phyloP scores from a whole-genome alignment of 2,329 filamentous ascomycete genomes.

The Fusarium globosum region DNA sequence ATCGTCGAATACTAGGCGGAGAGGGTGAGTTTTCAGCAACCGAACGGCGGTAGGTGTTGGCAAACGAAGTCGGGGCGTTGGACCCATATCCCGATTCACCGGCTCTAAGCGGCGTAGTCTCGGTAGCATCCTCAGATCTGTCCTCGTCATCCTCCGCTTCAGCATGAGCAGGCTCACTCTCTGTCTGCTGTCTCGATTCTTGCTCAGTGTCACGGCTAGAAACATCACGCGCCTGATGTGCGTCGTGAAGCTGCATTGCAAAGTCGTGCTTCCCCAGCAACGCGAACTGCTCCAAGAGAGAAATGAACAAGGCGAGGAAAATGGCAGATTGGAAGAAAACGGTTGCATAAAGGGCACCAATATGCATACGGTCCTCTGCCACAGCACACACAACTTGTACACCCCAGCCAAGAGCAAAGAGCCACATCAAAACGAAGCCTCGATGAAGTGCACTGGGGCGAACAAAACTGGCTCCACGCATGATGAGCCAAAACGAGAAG shows the following conservation, averaged over 20 bases:
- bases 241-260: constrained; percentile 66
- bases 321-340: constrained; percentile 82
- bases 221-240: constrained; percentile 57
- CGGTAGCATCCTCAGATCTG: constrained; percentile 55
- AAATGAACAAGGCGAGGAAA: constrained; percentile 79
- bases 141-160: constrained; percentile 25
- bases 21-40: constrained; percentile 48
- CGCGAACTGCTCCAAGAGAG: constrained; percentile 82
- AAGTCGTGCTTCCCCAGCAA: constrained; percentile 78
- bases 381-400: constrained; percentile 78
- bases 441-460: constrained; percentile 89
- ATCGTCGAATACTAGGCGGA: constrained; percentile 38
- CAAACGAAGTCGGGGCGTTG: constrained; percentile 62
- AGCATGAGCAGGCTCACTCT: constrained; percentile 38
- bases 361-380: constrained; percentile 77
- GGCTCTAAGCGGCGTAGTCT: constrained; percentile 65
- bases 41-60: constrained; percentile 65
- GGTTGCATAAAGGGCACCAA: constrained; percentile 82
- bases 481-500: constrained; percentile 83
- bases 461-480: constrained; percentile 80
- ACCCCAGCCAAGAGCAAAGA: constrained; percentile 80
- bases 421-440: constrained; percentile 84
- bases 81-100: constrained; percentile 49
- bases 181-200: constrained; percentile 15
- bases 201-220: constrained; percentile 43